A percentile compares a stretch with the other conserved stretches of the same genome.
phyloP scores from a whole-genome alignment of 179 eudicot genomes.

The Sideroxylon spinosum region DNA sequence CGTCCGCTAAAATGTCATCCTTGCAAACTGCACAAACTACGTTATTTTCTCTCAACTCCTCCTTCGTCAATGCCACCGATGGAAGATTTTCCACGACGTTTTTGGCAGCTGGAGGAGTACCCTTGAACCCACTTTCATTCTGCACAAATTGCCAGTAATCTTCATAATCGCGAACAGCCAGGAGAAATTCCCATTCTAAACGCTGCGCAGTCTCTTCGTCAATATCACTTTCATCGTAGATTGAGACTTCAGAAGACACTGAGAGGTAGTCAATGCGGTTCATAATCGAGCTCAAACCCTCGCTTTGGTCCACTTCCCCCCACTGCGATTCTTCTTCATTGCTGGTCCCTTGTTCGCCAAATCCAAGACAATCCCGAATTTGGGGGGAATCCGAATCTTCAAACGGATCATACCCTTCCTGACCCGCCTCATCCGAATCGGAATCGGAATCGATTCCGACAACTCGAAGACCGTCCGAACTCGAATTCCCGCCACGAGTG shows the following conservation, averaged over 20 bases:
- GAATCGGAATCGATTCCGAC: slow-evolving; percentile 45
- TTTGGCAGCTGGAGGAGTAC: slow-evolving; percentile 81
- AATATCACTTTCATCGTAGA: slow-evolving; percentile 13
- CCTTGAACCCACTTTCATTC: slow-evolving; percentile 44
- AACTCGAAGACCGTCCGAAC: slow-evolving; percentile 30
- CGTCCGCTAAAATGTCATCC: slow-evolving; percentile 54
- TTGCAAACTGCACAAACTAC: slow-evolving; percentile 85
- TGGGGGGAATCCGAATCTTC: slow-evolving; percentile 17
- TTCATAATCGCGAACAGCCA: slow-evolving; percentile 64
- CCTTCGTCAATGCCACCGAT: slow-evolving; percentile 40
- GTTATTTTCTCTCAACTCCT: slow-evolving; percentile 41
- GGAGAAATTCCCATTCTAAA: slow-evolving; percentile 46
- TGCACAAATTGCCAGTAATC: slow-evolving; percentile 58
- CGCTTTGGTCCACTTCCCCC: slow-evolving; percentile 40
- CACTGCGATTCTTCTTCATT: slow-evolving; percentile 35
- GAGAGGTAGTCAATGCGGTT: slow-evolving; percentile 43
- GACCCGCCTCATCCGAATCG: slow-evolving; percentile 36
- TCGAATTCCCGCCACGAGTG: slow-evolving; percentile 20
- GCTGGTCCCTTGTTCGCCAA: slow-evolving; percentile 17
- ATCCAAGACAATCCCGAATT: slow-evolving; percentile 26
- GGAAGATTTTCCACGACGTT: slow-evolving; percentile 55
- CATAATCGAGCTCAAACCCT: slow-evolving; percentile 33
- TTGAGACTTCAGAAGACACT: slow-evolving; percentile 31
- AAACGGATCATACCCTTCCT: slow-evolving; percentile 14
- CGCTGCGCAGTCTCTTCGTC: slow-evolving; percentile 15